Base-by-base conservation (phyloP, 2,329 filamentous ascomycete genomes). In the Catunica adiposa region DNA sequence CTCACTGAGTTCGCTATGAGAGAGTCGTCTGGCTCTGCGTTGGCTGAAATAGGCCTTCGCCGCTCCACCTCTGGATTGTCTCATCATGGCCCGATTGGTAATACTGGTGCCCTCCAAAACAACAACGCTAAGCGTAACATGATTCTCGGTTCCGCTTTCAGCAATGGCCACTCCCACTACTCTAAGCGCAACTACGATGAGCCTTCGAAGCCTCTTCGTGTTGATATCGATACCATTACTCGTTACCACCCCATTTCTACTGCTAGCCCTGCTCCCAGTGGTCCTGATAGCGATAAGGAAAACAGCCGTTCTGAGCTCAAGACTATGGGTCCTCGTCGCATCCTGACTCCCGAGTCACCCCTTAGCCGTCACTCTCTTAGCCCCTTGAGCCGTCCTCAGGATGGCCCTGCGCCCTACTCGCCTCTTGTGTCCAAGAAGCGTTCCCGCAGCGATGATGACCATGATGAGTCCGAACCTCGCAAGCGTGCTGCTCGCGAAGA, bases 1-100 rank as follows among this genome's bases (percentile, higher is more conserved):
- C 71, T 95, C 56, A 89, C 83, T 22, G 78, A 79, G n/a, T 84
- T 87, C 61, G 85, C 86, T 8, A 84, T 90, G 68, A 82, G 86
- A 62, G 87, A 94, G 64, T 79, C 79, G 6, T 86, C 77, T 61
- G 87, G 86, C 22, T 89, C 85, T 44, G 87, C 86, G 55, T 78
- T 84, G 58, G 85, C 85, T 34, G 87, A 86, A 37, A 92, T 95
- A 59, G 87, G 81, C 60, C 74, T 94, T 29, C 75, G 95, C 59
- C 77, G 87, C 48, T 88, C 86, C 9, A 80, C 80, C n/a, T 55
- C 53, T 25, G 50, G 63, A 68, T 9, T 71, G 68, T 23, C 59
- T 48, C 26, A 53, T 34, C 52, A 58, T 44, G 25, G 31, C 15
- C n/a, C 48, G 14, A 51, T 37, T 9, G 38, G 51, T 1, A 51